Percentiles rank a stretch among this genome's conserved stretches.
Evolutionary conservation across 768 basidiomycete species (phyloP).

Genomic region (Termitomyces titanicus): DNA sequence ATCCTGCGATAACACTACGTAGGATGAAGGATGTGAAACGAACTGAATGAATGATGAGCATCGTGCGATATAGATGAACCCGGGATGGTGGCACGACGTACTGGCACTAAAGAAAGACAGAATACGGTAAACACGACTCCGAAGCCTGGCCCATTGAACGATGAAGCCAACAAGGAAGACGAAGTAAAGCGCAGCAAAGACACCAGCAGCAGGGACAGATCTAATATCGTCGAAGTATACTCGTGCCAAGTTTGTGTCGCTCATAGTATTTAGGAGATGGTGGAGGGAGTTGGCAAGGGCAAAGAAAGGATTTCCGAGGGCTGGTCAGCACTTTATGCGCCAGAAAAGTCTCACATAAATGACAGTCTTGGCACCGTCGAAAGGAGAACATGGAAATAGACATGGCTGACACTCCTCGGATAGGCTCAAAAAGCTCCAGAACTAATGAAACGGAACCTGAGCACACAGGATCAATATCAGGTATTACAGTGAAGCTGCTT

Average conservation of each 20-base stretch:
- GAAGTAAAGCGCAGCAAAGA: slow-evolving; percentile 3
- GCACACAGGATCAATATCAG: too few relatives aligned
- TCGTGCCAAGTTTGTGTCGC: background rate
- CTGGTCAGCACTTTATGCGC: background rate
- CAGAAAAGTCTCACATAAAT: background rate
- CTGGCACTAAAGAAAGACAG: slow-evolving; percentile 2
- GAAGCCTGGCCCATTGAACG: background rate
- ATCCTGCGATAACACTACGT: slow-evolving; percentile 4
- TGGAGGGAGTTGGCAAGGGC: background rate
- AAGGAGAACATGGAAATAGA: background rate
- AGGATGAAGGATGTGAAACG: slow-evolving; percentile 4
- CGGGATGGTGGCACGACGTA: background rate
- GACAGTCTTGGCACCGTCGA: background rate
- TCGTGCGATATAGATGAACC: background rate
- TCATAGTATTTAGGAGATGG: background rate
- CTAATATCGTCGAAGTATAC: background rate
- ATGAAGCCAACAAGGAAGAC: background rate
- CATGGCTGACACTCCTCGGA: background rate
- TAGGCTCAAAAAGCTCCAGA: too few relatives aligned
- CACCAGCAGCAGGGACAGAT: slow-evolving; percentile 4
- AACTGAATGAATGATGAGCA: background rate
- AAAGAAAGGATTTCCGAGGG: background rate
- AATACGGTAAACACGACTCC: background rate
- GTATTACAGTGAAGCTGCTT: too few relatives aligned
- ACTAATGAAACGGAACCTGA: too few relatives aligned